These are phyloP conservation scores for Aspergillus niger DNA, from an alignment of 2,329 filamentous ascomycete genomes.

Conservation along the genomic window DNA sequence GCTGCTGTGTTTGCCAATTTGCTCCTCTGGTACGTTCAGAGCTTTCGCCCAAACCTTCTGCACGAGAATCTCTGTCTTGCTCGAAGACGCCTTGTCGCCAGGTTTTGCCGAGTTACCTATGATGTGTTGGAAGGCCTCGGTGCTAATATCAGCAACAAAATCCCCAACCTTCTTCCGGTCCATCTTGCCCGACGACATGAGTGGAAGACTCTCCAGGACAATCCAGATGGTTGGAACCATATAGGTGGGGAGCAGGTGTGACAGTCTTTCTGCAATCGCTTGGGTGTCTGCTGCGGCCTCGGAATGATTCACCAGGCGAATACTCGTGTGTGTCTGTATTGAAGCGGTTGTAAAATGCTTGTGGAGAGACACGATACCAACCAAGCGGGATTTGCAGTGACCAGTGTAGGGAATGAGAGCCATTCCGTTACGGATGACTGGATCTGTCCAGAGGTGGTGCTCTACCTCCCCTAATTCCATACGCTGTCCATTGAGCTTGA, in stretches of 20 bases:
- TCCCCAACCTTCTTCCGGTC: constrained; percentile 9
- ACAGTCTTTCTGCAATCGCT: neutral
- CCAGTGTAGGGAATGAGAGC: constrained; percentile 8
- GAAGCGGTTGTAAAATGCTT: neutral
- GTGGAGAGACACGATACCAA: neutral
- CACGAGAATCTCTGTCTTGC: neutral
- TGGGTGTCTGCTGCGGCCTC: neutral
- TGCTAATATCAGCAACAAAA: constrained; percentile 7
- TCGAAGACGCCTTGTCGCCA: neutral
- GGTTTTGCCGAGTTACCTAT: neutral
- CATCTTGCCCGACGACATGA: constrained; percentile 10
- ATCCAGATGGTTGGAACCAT: constrained; percentile 13
- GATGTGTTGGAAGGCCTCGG: neutral
- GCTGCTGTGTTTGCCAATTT: constrained; percentile 4
- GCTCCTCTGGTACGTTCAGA: neutral
- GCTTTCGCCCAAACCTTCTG: neutral
- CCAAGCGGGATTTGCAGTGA: neutral
- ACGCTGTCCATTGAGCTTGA: constrained; percentile 39
- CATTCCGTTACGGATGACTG: neutral
- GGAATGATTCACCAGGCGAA: neutral
- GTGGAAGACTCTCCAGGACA: neutral
- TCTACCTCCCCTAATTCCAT: constrained; percentile 39
- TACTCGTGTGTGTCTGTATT: neutral
- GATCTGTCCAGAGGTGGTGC: constrained; percentile 12
- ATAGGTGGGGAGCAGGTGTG: neutral